Conservation (phyloP, 306 rosid species). For the Trifolium repens region DNA sequence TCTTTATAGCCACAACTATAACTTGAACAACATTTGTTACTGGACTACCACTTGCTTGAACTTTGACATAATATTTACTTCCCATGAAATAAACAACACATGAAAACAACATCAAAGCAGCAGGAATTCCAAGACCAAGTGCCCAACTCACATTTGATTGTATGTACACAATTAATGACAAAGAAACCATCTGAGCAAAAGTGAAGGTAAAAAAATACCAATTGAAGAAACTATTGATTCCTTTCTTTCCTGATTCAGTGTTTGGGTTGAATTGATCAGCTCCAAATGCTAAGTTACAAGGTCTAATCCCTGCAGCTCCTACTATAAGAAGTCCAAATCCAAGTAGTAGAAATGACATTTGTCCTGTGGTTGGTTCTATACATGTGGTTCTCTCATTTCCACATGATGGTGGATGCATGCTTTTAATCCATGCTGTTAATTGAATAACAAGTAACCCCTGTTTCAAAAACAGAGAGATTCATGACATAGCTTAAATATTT, state of each 20-base stretch:
- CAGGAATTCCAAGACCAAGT: constrained; percentile 78
- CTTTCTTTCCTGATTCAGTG: constrained; percentile 79
- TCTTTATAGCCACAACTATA: constrained; percentile 62
- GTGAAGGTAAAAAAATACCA: constrained; percentile 87
- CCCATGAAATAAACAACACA: constrained; percentile 64
- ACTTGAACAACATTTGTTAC: constrained; percentile 71
- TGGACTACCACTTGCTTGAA: constrained; percentile 79
- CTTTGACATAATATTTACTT: constrained; percentile 68
- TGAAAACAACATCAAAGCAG: constrained; percentile 71
- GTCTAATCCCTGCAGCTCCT: constrained; percentile 87
- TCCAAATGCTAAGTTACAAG: constrained; percentile 93
- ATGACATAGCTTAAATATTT: background rate
- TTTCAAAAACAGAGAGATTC: constrained; percentile 1
- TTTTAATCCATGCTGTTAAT: constrained; percentile 74
- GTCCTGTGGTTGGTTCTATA: constrained; percentile 64
- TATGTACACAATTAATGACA: constrained; percentile 71
- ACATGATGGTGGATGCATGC: constrained; percentile 75
- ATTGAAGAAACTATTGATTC: constrained; percentile 89
- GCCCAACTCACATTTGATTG: constrained; percentile 88
- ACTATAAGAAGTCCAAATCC: constrained; percentile 64
- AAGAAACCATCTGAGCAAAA: constrained; percentile 69
- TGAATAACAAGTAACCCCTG: constrained; percentile 79
- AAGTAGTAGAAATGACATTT: constrained; percentile 60
- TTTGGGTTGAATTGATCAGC: constrained; percentile 88
- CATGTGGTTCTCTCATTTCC: constrained; percentile 47